Conservation (phyloP, 768 basidiomycete genomes). For the Russula ochroleuca region DNA sequence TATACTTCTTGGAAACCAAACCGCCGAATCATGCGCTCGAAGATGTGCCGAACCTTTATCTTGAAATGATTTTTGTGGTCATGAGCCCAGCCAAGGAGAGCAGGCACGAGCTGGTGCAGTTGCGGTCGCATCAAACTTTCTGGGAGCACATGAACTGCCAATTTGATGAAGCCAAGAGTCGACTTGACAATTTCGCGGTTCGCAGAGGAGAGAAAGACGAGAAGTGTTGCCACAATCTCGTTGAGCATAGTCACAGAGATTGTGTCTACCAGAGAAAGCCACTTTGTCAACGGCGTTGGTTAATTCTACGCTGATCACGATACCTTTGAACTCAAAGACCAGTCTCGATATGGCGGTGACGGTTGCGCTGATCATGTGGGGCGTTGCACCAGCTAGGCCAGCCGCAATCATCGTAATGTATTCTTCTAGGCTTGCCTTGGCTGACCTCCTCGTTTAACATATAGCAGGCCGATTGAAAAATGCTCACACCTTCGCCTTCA, state of each 20-base stretch:
- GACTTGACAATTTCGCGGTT: conserved; percentile 99
- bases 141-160: conserved; percentile 83
- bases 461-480: conserved; percentile 18
- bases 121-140: conserved; percentile 69
- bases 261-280: conserved; percentile 43
- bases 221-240: conserved; percentile 80
- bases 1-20: conserved; percentile 87
- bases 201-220: conserved; percentile 87
- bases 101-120: conserved; percentile 73
- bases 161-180: conserved; percentile 89
- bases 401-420: conserved; percentile 97
- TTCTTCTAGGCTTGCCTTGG: conserved; percentile 76
- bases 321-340: conserved; percentile 94
- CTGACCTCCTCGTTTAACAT: conserved; percentile 33
- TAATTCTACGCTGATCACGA: neutral
- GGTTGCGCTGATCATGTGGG: conserved; percentile 98
- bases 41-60: conserved; percentile 91
- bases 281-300: neutral
- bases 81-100: conserved; percentile 86
- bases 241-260: conserved; percentile 68
- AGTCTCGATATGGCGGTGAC: conserved; percentile 91
- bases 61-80: conserved; percentile 99
- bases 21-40: conserved; percentile 89
- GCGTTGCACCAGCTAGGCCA: conserved; percentile 86
- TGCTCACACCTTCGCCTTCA: conserved; percentile 37